Conservation (phyloP, 1,284 basidiomycete species). For the Ustilago tritici region DNA sequence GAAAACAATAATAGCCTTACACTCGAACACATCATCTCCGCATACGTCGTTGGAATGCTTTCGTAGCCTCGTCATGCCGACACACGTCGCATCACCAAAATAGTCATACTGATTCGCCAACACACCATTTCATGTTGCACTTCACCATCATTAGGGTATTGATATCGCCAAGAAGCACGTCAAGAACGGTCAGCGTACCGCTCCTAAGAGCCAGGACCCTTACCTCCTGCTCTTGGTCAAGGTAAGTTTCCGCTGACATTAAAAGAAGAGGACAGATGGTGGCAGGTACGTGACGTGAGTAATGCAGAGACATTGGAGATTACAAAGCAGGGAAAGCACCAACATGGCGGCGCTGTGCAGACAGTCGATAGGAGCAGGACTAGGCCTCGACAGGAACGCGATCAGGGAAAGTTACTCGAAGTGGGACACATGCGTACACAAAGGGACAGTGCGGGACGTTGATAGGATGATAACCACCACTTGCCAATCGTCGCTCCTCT, state of each 20-base stretch:
- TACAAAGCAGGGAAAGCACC: background rate
- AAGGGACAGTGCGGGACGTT: too few relatives aligned
- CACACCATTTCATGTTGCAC: background rate
- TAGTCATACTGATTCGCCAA: conserved; percentile 27
- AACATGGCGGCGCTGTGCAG: background rate
- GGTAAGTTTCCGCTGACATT: conserved; percentile 73
- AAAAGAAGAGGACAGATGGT: conserved; percentile 1
- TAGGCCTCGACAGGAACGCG: background rate
- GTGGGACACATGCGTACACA: too few relatives aligned
- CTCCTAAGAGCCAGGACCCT: conserved; percentile 98
- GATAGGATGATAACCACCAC: background rate
- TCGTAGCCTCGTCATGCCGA: background rate
- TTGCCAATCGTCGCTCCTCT: background rate
- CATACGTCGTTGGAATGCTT: conserved; percentile 17
- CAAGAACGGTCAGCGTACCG: conserved; percentile 94
- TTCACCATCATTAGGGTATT: conserved; percentile 91
- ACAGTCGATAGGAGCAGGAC: background rate
- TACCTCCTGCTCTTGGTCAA: conserved; percentile 98
- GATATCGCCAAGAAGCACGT: conserved; percentile 98
- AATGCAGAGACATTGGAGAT: background rate
- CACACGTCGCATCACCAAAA: background rate
- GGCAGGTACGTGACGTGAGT: background rate
- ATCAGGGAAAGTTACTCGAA: background rate
- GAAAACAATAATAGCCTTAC: too few relatives aligned
- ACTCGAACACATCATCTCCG: background rate